Conservation (phyloP, 1,284 basidiomycete genomes). For the Pisolithus thermaeus region DNA sequence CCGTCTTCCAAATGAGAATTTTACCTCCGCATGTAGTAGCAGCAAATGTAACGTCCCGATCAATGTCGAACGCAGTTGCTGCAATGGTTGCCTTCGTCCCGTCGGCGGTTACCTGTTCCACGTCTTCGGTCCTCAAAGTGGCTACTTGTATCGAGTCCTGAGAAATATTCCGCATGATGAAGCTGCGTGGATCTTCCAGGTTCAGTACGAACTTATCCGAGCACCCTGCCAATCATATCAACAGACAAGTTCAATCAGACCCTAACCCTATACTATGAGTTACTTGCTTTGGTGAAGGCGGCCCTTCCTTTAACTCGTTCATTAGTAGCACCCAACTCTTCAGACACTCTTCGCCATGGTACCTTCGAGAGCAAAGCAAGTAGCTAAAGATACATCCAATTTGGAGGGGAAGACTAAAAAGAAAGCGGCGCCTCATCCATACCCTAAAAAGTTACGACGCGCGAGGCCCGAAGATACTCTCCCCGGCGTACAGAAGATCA, state of each 20-base stretch:
- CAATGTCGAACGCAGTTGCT: conserved; percentile 59
- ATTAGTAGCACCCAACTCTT: not conserved
- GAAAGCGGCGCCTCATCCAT: conserved; percentile 9
- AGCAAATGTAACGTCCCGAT: conserved; percentile 57
- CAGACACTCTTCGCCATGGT: conserved; percentile 13
- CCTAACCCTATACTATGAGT: conserved; percentile 23
- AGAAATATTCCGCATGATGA: conserved; percentile 27
- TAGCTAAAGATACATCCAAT: conserved; percentile 10
- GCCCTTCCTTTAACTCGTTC: no score
- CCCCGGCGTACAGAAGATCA: conserved; percentile 74
- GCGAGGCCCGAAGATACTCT: conserved; percentile 18
- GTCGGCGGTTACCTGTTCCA: conserved; percentile 36
- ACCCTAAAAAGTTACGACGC: conserved; percentile 18
- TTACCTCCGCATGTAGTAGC: conserved; percentile 57
- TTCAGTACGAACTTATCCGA: no score
- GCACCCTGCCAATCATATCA: no score
- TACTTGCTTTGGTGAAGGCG: not conserved
- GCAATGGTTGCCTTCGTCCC: conserved; percentile 31
- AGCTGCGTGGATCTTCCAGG: no score
- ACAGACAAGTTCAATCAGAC: conserved; percentile 6
- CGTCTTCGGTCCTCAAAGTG: conserved; percentile 17
- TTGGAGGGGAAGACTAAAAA: conserved; percentile 13
- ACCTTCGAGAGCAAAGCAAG: conserved; percentile 11
- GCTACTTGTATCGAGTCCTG: conserved; percentile 16
- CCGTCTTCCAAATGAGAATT: conserved; percentile 55